These are phyloP conservation scores for Xylaria sp. DNA, from an alignment of 2,329 filamentous ascomycete species.

Conservation along the genomic window DNA sequence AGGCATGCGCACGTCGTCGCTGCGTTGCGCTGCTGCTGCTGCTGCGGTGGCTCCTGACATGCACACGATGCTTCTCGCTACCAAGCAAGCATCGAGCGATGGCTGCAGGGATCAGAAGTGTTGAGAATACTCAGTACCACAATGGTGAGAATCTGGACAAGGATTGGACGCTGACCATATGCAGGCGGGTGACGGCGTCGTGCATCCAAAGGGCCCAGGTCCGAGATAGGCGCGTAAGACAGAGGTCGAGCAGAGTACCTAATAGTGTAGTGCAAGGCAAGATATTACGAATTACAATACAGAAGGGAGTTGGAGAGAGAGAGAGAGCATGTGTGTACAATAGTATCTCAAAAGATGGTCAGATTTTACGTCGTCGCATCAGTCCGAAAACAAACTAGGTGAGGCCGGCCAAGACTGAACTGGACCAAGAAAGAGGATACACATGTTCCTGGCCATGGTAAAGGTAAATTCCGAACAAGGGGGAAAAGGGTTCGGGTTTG, in stretches of 20 bases:
- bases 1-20: neutral
- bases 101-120: slow-evolving; percentile 23
- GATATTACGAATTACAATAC: slow-evolving; percentile 16
- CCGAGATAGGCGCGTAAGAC: slow-evolving; percentile 13
- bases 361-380: neutral
- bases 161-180: slow-evolving; percentile 30
- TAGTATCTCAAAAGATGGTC: neutral
- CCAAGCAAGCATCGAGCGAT: slow-evolving; percentile 15
- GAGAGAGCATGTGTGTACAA: too few relatives aligned
- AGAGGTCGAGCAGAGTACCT: neutral
- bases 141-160: neutral
- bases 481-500: slow-evolving; percentile 4
- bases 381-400: slow-evolving; percentile 4
- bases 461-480: slow-evolving; percentile 15
- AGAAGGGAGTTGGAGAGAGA: neutral
- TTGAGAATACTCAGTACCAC: slow-evolving; percentile 5
- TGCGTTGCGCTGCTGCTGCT: neutral
- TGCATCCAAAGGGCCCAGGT: slow-evolving; percentile 22
- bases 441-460: neutral
- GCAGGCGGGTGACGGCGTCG: slow-evolving; percentile 26
- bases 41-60: slow-evolving; percentile 14
- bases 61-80: slow-evolving; percentile 28
- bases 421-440: slow-evolving; percentile 1
- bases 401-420: slow-evolving; percentile 3
- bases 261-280: neutral